Base-by-base conservation (phyloP, 257 asterid species). In the Handroanthus guayacan region DNA sequence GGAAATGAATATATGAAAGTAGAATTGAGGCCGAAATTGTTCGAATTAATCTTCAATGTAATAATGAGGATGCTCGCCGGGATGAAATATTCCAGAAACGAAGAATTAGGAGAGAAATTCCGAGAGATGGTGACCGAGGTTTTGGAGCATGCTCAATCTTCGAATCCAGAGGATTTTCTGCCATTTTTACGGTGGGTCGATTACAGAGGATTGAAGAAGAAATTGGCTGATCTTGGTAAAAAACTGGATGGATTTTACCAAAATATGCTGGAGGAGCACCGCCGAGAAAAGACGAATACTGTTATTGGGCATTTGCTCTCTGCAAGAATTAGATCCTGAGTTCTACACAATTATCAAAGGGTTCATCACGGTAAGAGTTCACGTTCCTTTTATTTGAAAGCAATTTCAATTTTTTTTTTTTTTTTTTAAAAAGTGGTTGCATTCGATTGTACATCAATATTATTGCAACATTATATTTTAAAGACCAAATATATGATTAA, bases 131-230 rank as follows among this genome's bases (percentile, higher is more conserved):
- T 75, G 18, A 56, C 72, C 45, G 83, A 82, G 75, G 79, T 79
- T 36, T 75, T 87, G 13, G 82, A 80, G 73, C 65, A 65, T 51
- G 86, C 84, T 9, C 75, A 52, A 57, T 41, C 75, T 11, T 72
- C 88, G 37, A 79, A 83, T 62, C 86, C 84, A 6, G 82, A 78
- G 62, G 88, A 84, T 76, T 84, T 84, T 56, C 5, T 85, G 70
- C 86, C 89, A 7, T 36, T 85, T 51, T 43, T 85, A 1, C n/a
- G 36, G 71, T 86, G 88, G 91, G 56, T 86, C 12, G 91, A 84
- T 82, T 82, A 78, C 48, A 70, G 72, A 62, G 81, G 84, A 6
- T 44, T 82, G 12, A 66, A 60, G 84, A 86, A 78, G 81, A 78
- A 69, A n/a, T 13, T 84, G 67, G 38, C 12, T 2, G 50, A n/a